phyloP scores from a whole-genome alignment of 805 yeast species.

The Lipomyces starkeyi region DNA sequence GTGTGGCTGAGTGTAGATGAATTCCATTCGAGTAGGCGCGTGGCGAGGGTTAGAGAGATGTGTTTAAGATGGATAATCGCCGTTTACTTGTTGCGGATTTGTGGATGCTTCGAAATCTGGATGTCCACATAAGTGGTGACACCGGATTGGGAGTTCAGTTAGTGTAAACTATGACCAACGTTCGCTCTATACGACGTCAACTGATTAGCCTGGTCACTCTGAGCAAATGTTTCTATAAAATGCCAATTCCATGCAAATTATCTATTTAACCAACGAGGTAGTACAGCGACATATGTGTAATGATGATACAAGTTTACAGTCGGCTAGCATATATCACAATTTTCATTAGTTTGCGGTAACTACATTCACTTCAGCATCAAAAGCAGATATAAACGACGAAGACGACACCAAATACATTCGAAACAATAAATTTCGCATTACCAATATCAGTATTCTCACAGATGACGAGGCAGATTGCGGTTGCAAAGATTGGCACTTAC shows the following conservation, averaged over 20 bases:
- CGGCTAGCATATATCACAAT: background rate
- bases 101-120: background rate
- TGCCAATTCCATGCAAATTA: background rate
- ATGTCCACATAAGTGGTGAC: background rate
- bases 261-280: background rate
- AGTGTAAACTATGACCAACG: no score
- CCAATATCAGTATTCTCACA: no score
- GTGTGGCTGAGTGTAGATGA: background rate
- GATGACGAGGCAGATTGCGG: no score
- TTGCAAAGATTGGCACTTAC: no score
- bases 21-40: background rate
- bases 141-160: background rate
- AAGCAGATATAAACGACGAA: no score
- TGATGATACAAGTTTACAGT: background rate
- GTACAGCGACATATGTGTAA: background rate
- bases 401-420: no score
- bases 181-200: no score
- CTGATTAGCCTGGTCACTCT: no score
- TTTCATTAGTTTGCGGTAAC: background rate
- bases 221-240: background rate
- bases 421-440: no score
- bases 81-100: background rate
- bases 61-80: background rate
- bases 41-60: background rate
- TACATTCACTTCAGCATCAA: background rate